These are phyloP conservation scores for Ustilago curta DNA, from an alignment of 1,284 basidiomycete species.

Conservation along the genomic window DNA sequence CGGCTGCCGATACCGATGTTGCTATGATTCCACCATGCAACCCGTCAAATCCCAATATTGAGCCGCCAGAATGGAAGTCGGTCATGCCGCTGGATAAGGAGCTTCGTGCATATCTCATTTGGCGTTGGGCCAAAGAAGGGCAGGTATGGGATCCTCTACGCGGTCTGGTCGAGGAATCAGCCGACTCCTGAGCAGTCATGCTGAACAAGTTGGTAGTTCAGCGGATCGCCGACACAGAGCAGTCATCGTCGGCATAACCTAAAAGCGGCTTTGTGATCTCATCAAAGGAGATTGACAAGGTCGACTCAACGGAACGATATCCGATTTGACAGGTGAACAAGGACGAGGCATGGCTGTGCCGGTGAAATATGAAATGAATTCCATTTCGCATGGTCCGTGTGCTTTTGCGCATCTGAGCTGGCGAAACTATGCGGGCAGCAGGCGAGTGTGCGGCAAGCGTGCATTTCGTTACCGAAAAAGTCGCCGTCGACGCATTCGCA, in stretches of 20 bases:
- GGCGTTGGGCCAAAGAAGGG: constrained; percentile 44
- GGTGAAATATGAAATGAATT: not conserved
- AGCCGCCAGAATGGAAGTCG: constrained; percentile 38
- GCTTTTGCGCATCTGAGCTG: constrained; percentile 3
- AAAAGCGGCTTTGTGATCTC: not conserved
- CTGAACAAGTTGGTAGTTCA: not conserved
- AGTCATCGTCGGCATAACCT: too few species aligned
- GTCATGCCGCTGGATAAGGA: constrained; percentile 49
- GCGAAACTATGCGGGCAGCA: constrained; percentile 3
- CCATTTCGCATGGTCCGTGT: constrained; percentile 27
- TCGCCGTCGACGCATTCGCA: constrained; percentile 20
- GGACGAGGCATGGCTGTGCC: not conserved
- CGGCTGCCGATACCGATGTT: not conserved
- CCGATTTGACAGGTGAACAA: not conserved
- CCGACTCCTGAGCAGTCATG: not conserved
- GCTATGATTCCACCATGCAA: not conserved
- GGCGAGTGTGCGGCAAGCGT: constrained; percentile 10
- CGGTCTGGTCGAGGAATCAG: constrained; percentile 1
- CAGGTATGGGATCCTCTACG: constrained; percentile 32
- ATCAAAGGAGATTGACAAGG: not conserved
- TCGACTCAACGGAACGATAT: not conserved
- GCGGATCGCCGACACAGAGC: too few species aligned
- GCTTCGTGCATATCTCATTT: constrained; percentile 44
- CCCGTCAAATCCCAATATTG: not conserved
- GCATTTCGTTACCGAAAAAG: constrained; percentile 11